Evolutionary conservation across 257 asterid genomes (phyloP).

Genomic region (Salvia splendens): DNA sequence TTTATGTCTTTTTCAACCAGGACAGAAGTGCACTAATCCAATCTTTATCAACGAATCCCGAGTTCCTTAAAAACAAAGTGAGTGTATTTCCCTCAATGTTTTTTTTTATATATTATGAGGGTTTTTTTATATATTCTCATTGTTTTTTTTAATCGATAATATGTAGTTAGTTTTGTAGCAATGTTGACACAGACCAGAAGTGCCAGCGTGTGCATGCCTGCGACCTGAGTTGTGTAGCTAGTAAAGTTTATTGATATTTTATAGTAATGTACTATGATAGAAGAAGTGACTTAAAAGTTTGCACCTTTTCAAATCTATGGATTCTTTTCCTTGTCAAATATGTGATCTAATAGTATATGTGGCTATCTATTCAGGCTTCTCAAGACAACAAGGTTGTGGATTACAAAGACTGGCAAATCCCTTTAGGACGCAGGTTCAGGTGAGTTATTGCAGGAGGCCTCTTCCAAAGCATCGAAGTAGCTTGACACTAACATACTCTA

Average conservation of each 20-base stretch:
- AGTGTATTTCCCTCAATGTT: slow-evolving; percentile 19
- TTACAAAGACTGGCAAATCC: slow-evolving; percentile 99
- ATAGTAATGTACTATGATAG: slow-evolving; percentile 1
- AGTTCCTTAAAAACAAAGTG: slow-evolving; percentile 84
- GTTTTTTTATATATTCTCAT: not conserved
- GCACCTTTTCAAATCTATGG: slow-evolving; percentile 10
- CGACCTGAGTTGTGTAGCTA: not conserved
- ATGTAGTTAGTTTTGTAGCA: not conserved
- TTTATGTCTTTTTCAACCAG: slow-evolving; percentile 48
- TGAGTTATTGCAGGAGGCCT: slow-evolving; percentile 35
- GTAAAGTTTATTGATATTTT: not conserved
- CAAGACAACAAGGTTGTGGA: slow-evolving; percentile 79
- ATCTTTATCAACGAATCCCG: slow-evolving; percentile 90
- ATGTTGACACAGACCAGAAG: not conserved
- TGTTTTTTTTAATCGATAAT: not conserved
- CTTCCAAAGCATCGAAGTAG: not conserved
- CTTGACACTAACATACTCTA: not conserved
- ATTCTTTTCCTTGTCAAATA: slow-evolving; percentile 10
- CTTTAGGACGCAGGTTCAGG: slow-evolving; percentile 98
- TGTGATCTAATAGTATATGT: slow-evolving; percentile 19
- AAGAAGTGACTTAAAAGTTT: not conserved
- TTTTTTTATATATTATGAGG: not conserved
- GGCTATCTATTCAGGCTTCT: slow-evolving; percentile 61
- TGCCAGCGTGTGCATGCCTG: not conserved
- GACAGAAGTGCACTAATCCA: slow-evolving; percentile 82